These are phyloP conservation scores for Nyctanthes arbortristis DNA, from an alignment of 257 asterid genomes.

Conservation along the genomic window DNA sequence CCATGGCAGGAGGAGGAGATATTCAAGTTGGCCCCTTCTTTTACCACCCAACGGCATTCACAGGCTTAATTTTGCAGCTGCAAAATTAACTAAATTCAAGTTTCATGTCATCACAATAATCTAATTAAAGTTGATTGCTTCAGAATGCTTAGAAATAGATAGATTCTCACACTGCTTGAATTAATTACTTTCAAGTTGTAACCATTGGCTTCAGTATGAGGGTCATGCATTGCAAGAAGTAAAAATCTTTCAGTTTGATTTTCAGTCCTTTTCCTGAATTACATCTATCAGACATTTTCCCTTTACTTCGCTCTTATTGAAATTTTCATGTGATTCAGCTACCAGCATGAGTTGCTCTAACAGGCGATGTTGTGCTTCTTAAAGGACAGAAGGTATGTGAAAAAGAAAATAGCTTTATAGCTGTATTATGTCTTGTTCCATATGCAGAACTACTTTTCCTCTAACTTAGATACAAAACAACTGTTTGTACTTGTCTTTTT, in stretches of 20 bases:
- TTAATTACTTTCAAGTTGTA: not conserved
- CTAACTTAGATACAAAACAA: slow-evolving; percentile 17
- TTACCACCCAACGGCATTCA: too few species aligned
- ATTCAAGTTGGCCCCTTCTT: too few species aligned
- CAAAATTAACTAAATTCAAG: not conserved
- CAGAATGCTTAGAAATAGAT: not conserved
- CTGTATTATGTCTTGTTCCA: slow-evolving; percentile 4
- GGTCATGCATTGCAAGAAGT: not conserved
- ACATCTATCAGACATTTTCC: not conserved
- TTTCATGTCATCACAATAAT: not conserved
- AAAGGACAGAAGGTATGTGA: slow-evolving; percentile 66
- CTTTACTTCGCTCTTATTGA: not conserved
- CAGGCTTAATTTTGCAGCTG: slow-evolving; percentile 21
- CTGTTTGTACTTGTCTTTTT: slow-evolving; percentile 25
- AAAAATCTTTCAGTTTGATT: not conserved
- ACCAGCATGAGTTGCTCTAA: slow-evolving; percentile 86
- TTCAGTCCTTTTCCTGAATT: not conserved
- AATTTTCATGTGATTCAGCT: slow-evolving; percentile 44
- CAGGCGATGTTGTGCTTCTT: slow-evolving; percentile 72
- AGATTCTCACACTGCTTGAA: not conserved
- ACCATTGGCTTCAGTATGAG: not conserved
- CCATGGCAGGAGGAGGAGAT: too few species aligned
- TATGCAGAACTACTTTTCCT: not conserved
- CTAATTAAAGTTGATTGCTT: slow-evolving; percentile 15
- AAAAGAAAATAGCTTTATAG: not conserved